Percentiles rank a stretch among this genome's conserved stretches.
Conservation (phyloP, 495 filamentous ascomycete species). For the Cudoniella acicularis region DNA sequence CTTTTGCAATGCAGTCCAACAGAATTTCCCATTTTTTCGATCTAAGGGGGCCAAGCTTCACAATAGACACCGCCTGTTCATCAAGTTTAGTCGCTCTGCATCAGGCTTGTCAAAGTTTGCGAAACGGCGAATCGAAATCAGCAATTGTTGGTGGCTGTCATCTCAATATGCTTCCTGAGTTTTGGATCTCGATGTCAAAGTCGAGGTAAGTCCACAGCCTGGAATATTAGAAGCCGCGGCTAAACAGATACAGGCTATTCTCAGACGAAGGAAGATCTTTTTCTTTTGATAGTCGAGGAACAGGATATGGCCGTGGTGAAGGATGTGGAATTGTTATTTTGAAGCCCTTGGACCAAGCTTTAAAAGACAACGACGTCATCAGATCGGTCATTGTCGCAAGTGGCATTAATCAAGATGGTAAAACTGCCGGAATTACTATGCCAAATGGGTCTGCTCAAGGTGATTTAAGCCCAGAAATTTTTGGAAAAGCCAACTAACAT, state of each 20-base stretch:
- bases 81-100: constrained; percentile 62
- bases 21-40: constrained; percentile 57
- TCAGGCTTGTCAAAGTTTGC: constrained; percentile 75
- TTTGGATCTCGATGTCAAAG: constrained; percentile 29
- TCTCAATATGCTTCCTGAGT: constrained; percentile 38
- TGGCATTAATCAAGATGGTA: constrained; percentile 59
- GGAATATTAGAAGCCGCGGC: background rate
- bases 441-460: constrained; percentile 46
- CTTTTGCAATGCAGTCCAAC: constrained; percentile 53
- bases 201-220: background rate
- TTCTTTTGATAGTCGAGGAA: constrained; percentile 56
- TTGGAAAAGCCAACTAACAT: too few species aligned
- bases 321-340: constrained; percentile 53
- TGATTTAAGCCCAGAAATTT: too few species aligned
- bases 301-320: constrained; percentile 66
- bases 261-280: constrained; percentile 43
- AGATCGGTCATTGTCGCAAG: constrained; percentile 56
- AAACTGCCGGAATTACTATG: constrained; percentile 55
- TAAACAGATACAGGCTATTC: constrained; percentile 25
- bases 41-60: constrained; percentile 58
- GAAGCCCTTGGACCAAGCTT: constrained; percentile 54
- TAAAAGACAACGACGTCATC: constrained; percentile 52
- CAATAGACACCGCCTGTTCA: constrained; percentile 82
- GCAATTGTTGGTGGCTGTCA: constrained; percentile 36
- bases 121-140: constrained; percentile 46